phyloP scores from a whole-genome alignment of 2,329 filamentous ascomycete genomes.

The Colletotrichum chlorophyti region DNA sequence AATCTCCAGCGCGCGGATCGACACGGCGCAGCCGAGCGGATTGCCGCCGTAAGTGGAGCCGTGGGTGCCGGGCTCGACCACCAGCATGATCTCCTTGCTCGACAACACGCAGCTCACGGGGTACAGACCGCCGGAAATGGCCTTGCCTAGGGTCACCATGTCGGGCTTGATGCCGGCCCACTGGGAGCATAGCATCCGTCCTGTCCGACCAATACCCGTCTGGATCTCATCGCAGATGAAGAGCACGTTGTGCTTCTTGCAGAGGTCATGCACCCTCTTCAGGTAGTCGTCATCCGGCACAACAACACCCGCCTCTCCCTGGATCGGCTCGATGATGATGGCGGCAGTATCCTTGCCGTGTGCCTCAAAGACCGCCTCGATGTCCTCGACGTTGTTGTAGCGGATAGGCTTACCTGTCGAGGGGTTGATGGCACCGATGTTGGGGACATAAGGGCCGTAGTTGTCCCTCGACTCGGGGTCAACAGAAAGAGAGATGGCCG shows the following conservation, averaged over 20 bases:
- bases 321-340: conserved; percentile 95
- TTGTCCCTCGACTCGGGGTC: conserved; percentile 96
- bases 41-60: conserved; percentile 99
- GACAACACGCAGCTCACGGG: conserved; percentile 94
- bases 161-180: conserved; percentile 97
- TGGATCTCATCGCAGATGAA: conserved; percentile 99
- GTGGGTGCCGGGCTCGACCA: conserved; percentile 94
- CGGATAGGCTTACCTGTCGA: conserved; percentile 77
- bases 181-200: conserved; percentile 90
- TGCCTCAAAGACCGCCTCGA: conserved; percentile 79
- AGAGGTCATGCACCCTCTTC: conserved; percentile 78
- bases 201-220: conserved; percentile 94
- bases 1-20: conserved; percentile 92
- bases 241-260: conserved; percentile 93
- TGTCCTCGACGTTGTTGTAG: conserved; percentile 84
- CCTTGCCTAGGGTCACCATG: conserved; percentile 93
- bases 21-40: conserved; percentile 92
- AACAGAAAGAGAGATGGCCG: conserved; percentile 92
- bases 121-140: conserved; percentile 98
- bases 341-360: conserved; percentile 88
- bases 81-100: conserved; percentile 91
- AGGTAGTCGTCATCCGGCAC: conserved; percentile 94
- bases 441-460: conserved; percentile 94
- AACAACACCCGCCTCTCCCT: conserved; percentile 96
- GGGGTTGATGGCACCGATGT: conserved; percentile 80